Base-by-base conservation (phyloP, 1,284 basidiomycete genomes). In the Ustilago trichophora region DNA sequence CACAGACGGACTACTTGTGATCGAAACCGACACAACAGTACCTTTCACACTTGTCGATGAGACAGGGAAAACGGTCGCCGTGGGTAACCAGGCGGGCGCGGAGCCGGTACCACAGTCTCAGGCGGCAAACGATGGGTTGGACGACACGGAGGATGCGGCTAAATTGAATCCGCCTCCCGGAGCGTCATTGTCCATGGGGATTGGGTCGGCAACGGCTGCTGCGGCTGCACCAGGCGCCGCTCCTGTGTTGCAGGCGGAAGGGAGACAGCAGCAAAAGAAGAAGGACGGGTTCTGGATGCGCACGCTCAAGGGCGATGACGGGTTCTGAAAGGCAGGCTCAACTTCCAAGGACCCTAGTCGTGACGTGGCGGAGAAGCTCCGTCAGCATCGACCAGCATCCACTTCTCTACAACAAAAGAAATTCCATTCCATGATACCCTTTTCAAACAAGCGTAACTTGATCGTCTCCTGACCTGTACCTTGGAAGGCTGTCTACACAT, bases 1-100 rank as follows among this genome's bases (percentile, higher is more conserved):
- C 34, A 50, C 64, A 3, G 73, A 77, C 27, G 73, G 58, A 27
- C 35, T 75, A 25, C 52, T 77, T 6, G 68, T 77, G 50, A 76
- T 77, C 46, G 73, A 72, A 19, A 72, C 70, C 15, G 66, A 75
- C 34, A 72, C 68, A 4, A 53, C 57, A 8, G 52, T 56, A 10
- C 70, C 69, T 1, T 72, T 75, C 36, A 41, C 31, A 1, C 38
- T 75, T 15, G 48, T 67, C n/a, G 73, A 75, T 37, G 71, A 73
- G 41, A 68, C 59, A 2, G 75, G 71, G 12, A 73, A 66, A 51
- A 74, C 52, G 11, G 54, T 70, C 6, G 70, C 66, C 3, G 52
- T 60, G 1, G 70, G 70, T 15, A 64, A 72, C 13, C 65, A 72
- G 44, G 66, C 55, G 13, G 60, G 57, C 3, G 63, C 55, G 5